phyloP scores from a whole-genome alignment of 805 yeast genomes.

The Candida chauliodis region DNA sequence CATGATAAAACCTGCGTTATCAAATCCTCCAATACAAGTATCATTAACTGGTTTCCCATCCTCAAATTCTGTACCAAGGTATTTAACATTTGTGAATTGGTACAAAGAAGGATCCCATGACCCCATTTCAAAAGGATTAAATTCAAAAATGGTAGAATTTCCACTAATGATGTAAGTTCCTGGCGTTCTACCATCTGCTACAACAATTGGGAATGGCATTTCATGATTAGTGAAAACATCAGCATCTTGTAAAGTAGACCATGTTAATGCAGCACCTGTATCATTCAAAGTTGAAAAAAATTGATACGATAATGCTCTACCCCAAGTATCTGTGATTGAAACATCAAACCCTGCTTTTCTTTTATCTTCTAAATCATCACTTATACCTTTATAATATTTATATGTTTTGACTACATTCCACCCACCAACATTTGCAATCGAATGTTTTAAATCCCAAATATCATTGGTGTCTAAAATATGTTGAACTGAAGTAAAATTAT shows the following conservation, averaged over 20 bases:
- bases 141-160: slow-evolving; percentile 61
- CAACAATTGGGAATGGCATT: slow-evolving; percentile 39
- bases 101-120: slow-evolving; percentile 40
- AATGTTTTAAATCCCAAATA: slow-evolving; percentile 67
- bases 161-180: slow-evolving; percentile 49
- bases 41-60: slow-evolving; percentile 16
- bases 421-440: slow-evolving; percentile 64
- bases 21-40: slow-evolving; percentile 27
- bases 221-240: slow-evolving; percentile 23
- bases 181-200: slow-evolving; percentile 61
- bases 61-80: slow-evolving; percentile 25
- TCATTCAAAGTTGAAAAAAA: slow-evolving; percentile 23
- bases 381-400: slow-evolving; percentile 43
- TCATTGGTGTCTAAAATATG: slow-evolving; percentile 23
- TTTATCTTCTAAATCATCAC: slow-evolving; percentile 23
- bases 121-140: slow-evolving; percentile 38
- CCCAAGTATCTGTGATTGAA: slow-evolving; percentile 39
- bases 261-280: slow-evolving; percentile 29
- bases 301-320: slow-evolving; percentile 33
- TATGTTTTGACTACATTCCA: slow-evolving; percentile 49
- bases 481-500: slow-evolving; percentile 32
- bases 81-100: slow-evolving; percentile 27
- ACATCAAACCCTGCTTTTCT: slow-evolving; percentile 30
- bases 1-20: slow-evolving; percentile 37
- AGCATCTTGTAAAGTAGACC: slow-evolving; percentile 25